Conservation (phyloP, 2,329 filamentous ascomycete species). For the Colletotrichum zoysiae region DNA sequence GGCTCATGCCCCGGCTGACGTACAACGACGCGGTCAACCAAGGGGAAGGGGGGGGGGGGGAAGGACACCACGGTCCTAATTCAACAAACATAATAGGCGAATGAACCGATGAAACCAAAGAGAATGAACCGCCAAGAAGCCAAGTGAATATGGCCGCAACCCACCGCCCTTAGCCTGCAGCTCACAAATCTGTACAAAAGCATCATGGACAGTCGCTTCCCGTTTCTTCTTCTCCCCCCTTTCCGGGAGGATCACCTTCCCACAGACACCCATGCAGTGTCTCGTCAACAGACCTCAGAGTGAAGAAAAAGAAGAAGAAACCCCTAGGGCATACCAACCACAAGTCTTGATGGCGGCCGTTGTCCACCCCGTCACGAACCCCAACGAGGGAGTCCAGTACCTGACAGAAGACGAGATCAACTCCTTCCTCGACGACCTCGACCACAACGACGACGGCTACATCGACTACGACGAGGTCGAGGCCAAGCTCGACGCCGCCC, state of each 20-base stretch:
- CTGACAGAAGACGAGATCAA: slow-evolving; percentile 63
- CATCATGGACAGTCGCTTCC: not conserved
- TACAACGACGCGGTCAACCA: slow-evolving; percentile 24
- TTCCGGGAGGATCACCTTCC: not conserved
- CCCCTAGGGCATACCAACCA: slow-evolving; percentile 17
- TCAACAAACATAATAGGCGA: slow-evolving; percentile 3
- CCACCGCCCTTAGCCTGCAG: not conserved
- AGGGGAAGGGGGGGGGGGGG: no score
- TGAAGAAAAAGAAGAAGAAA: not conserved
- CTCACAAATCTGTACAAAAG: slow-evolving; percentile 1
- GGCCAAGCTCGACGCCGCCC: slow-evolving; percentile 64
- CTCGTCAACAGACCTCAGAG: not conserved
- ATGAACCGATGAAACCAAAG: not conserved
- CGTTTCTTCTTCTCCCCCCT: not conserved
- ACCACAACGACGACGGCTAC: slow-evolving; percentile 63
- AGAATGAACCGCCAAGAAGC: slow-evolving; percentile 34
- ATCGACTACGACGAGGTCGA: slow-evolving; percentile 67
- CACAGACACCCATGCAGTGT: not conserved
- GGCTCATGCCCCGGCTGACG: slow-evolving; percentile 34
- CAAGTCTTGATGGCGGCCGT: slow-evolving; percentile 36
- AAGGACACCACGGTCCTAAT: slow-evolving; percentile 3
- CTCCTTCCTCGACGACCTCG: slow-evolving; percentile 65
- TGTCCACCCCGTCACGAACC: slow-evolving; percentile 46
- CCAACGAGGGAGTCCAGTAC: slow-evolving; percentile 48
- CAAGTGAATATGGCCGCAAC: slow-evolving; percentile 23